Base-by-base conservation (phyloP, 2,329 filamentous ascomycete genomes). In the Myriosclerotinia scirpicola region DNA sequence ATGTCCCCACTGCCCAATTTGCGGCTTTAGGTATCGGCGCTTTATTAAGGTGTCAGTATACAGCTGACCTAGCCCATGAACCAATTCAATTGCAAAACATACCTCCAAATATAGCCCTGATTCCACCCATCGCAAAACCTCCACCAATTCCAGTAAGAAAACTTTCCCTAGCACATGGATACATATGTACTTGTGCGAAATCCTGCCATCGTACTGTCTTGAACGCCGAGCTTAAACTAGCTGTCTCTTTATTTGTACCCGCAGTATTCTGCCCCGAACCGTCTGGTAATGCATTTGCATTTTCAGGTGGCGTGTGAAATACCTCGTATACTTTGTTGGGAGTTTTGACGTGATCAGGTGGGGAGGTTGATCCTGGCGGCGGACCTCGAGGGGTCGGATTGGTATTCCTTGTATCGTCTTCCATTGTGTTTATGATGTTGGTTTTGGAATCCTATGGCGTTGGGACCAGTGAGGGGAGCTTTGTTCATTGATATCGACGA, bases 1-100 rank as follows among this genome's bases (percentile, higher is more conserved):
- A 96, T 46, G 87, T 83, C 8, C 88, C 91, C 7, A 95, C 92
- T 0, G 92, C 93, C 90, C 91, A 96, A 75, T 96, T 96, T 46
- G 90, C 88, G 0, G 91, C 87, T 73, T 85, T 86, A 66, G 84
- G 84, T 68, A 92, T 79, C 22, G 84, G 82, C 53, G 84, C 87
- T 85, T 71, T 59, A 75, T 44, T 76, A 75, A 76, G n/a, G n/a
- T 30, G 17, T 56, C 42, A 68, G 52, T 36, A 55, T 53, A 14
- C 7, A 50, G 9, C 4, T 26, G 15, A 46, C 44, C 53, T 26
- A 40, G 8, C 30, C 5, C 40, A 34, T 14, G 17, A 14, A 5
- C 34, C 36, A 26, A 34, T 11, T 11, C 46, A 61, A 66, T 50
- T 26, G 44, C 9, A 50, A 15, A n/a, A 67, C 69, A 75, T 81